These are phyloP conservation scores for Penicillium mononematosum DNA, from an alignment of 495 filamentous ascomycete genomes.

Conservation along the genomic window DNA sequence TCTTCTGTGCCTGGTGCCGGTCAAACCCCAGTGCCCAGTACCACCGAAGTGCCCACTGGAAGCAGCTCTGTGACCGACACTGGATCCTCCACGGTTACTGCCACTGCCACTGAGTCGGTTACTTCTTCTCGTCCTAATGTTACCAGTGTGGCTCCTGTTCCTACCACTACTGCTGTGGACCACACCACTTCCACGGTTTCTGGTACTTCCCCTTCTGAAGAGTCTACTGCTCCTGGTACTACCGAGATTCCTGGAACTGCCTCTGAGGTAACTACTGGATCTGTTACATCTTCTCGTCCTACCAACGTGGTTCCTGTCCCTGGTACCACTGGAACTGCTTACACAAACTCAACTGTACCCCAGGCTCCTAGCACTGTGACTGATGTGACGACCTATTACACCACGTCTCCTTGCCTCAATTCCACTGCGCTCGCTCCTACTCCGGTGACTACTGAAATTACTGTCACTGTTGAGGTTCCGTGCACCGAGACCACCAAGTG, in stretches of 20 bases:
- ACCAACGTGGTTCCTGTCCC: conserved; percentile 4
- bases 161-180: background rate
- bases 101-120: conserved; percentile 1
- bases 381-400: background rate
- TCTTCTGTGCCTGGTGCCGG: background rate
- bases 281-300: background rate
- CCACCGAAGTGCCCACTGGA: background rate
- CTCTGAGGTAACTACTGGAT: background rate
- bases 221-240: background rate
- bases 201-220: too few relatives aligned
- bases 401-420: background rate
- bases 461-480: background rate
- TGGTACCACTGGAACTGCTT: background rate
- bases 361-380: conserved; percentile 1
- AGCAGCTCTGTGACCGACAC: background rate
- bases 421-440: background rate
- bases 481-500: conserved; percentile 9
- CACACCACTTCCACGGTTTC: background rate
- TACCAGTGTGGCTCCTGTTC: conserved; percentile 1
- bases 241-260: too few relatives aligned
- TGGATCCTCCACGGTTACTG: conserved; percentile 1
- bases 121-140: background rate
- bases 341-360: conserved; percentile 6
- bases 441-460: background rate
- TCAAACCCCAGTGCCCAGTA: background rate